A percentile compares a stretch with the other conserved stretches of the same genome.
Conservation (phyloP, 2,329 filamentous ascomycete species). For the Emmonsiellopsis sp. region DNA sequence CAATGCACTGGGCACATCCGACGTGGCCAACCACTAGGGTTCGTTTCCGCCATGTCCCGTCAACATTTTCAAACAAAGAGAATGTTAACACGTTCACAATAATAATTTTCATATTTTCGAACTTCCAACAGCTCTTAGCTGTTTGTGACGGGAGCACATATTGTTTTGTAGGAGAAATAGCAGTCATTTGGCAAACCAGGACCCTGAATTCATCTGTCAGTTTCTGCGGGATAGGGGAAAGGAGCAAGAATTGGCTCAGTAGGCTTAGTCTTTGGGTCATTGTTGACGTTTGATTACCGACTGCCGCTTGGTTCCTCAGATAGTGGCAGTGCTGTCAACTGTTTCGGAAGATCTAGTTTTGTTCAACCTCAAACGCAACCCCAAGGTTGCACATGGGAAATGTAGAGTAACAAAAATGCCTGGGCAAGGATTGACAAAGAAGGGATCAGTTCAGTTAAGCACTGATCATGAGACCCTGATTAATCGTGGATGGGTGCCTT, state of each 20-base stretch:
- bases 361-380: background rate
- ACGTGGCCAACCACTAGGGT: background rate
- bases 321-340: background rate
- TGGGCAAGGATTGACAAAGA: background rate
- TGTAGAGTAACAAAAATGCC: background rate
- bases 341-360: background rate
- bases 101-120: too few relatives aligned
- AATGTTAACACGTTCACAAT: too few relatives aligned
- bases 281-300: background rate
- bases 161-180: too few relatives aligned
- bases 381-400: background rate
- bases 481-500: background rate
- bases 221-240: background rate
- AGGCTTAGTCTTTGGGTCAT: background rate
- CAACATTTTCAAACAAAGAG: too few relatives aligned
- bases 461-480: background rate
- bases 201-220: background rate
- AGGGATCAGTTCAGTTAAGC: background rate
- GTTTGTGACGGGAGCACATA: too few relatives aligned
- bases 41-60: background rate
- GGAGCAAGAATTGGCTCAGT: background rate
- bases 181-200: background rate
- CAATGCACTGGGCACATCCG: background rate
- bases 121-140: too few relatives aligned
- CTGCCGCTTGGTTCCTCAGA: background rate